These are phyloP conservation scores for Magnaporthiopsis rhizophila DNA, from an alignment of 2,329 filamentous ascomycete species.

Conservation along the genomic window DNA sequence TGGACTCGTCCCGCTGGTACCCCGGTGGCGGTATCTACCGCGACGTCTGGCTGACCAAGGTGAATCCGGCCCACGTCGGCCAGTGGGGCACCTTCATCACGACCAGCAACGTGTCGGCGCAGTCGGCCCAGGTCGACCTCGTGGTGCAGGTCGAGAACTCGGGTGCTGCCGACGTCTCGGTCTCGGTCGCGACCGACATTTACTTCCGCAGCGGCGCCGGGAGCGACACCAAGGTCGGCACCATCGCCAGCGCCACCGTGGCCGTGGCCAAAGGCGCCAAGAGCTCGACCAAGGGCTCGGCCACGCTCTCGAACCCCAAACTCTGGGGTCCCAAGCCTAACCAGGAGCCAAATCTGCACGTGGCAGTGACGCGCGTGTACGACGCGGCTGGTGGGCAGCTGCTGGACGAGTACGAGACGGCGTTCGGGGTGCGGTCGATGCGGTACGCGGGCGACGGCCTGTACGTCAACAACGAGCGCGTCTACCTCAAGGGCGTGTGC, in stretches of 20 bases:
- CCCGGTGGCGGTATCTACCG: constrained; percentile 47
- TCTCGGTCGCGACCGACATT: constrained; percentile 33
- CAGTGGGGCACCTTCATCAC: constrained; percentile 43
- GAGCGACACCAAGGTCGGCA: constrained; percentile 21
- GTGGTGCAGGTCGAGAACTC: constrained; percentile 38
- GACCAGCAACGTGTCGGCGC: constrained; percentile 32
- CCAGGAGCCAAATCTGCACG: constrained; percentile 38
- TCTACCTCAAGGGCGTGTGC: constrained; percentile 38
- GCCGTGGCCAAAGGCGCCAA: constrained; percentile 23
- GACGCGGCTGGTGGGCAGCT: constrained; percentile 15
- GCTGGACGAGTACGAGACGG: constrained; percentile 35
- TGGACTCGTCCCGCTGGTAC: constrained; percentile 43
- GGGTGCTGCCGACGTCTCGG: constrained; percentile 18
- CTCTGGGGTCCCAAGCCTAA: constrained; percentile 40
- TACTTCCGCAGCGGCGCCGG: constrained; percentile 26
- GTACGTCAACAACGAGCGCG: constrained; percentile 34
- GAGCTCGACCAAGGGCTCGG: constrained; percentile 25
- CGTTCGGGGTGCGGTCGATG: constrained; percentile 40
- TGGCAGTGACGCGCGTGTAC: constrained; percentile 33
- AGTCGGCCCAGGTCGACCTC: constrained; percentile 36
- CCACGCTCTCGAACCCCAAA: constrained; percentile 27
- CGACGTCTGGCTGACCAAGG: constrained; percentile 44
- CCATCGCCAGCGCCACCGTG: constrained; percentile 23
- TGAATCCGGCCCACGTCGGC: constrained; percentile 35
- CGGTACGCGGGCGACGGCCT: constrained; percentile 33